Evolutionary conservation across 805 yeast species (phyloP), one percentile per base, ranked within the genome.

Genomic region (Ogataea naganishii): DNA sequence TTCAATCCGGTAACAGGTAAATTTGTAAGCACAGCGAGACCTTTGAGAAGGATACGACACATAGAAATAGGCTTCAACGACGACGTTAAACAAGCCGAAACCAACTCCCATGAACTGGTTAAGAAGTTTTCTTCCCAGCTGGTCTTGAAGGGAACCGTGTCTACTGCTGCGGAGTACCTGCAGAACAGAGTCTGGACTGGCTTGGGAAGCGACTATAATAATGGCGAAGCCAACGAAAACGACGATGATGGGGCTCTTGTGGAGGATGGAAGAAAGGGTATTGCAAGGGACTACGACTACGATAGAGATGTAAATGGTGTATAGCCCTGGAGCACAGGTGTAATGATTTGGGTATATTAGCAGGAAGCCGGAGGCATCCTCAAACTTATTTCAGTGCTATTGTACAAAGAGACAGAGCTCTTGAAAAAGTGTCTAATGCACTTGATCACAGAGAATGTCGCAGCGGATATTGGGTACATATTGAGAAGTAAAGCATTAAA

Each of bases 1-100:
- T 89, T 89, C 49, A 81, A 85, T 50, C 81, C 89, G 0, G 94
- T 89, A 2, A 83, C 94, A 0, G 98, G 98, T 2, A 70, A 62
- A 42, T 74, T 69, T 36, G 69, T 78, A 6, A 64, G 73, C 25
- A 68, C 76, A 1, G 72, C 95, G 0, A 64, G 82, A 31, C 98
- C 98, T 1, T 58, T 89, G 30, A 62, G 95, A 36, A 69, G 70
- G 27, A 41, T 66, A 21, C 65, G 71, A 36, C 92, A 84, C 46
- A 46, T 85, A 7, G 76, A 73, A 30, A 65, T 84, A 12, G 65
- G 62, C 4, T 31, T 53, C 4, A 27, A 33, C 4, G 60, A 52
- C 4, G 58, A 48, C 7, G 51, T 43, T 2, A 33, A 32, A 4
- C 33, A 41, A 5, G 32, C 47, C 1, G 38, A 47, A 3, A 22